These are phyloP conservation scores for Linum tenue DNA, from an alignment of 345 rosid species.

Conservation along the genomic window DNA sequence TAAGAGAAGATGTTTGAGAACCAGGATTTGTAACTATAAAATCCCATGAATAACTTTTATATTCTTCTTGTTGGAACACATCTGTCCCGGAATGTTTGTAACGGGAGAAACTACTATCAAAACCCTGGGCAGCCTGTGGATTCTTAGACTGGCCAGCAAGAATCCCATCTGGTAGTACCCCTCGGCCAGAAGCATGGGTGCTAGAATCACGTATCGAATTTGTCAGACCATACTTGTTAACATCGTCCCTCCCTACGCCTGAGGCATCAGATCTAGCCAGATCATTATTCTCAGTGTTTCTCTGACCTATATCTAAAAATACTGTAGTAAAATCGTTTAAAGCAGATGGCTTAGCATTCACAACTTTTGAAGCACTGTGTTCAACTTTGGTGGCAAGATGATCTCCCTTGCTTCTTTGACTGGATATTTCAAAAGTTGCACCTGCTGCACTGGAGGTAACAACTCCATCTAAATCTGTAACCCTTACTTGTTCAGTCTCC, in stretches of 20 bases:
- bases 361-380: conserved; percentile 21
- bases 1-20: conserved; percentile 15
- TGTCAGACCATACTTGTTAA: conserved; percentile 24
- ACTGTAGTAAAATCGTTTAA: conserved; percentile 27
- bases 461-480: conserved; percentile 43
- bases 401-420: conserved; percentile 12
- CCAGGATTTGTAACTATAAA: conserved; percentile 13
- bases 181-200: conserved; percentile 18
- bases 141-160: conserved; percentile 17
- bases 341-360: conserved; percentile 18
- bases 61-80: conserved; percentile 27
- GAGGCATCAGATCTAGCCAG: conserved; percentile 23
- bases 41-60: conserved; percentile 24
- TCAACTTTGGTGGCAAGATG: conserved; percentile 21
- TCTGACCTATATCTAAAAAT: conserved; percentile 17
- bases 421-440: conserved; percentile 14
- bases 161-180: conserved; percentile 19
- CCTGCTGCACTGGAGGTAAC: conserved; percentile 34
- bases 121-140: conserved; percentile 28
- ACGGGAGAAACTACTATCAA: conserved; percentile 17
- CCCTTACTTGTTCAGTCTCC: conserved; percentile 26
- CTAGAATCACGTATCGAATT: conserved; percentile 26
- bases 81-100: conserved; percentile 22
- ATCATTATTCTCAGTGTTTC: conserved; percentile 25
- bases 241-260: conserved; percentile 24